phyloP scores from a whole-genome alignment of 2,329 filamentous ascomycete genomes.

The Colletotrichum eremochloae region DNA sequence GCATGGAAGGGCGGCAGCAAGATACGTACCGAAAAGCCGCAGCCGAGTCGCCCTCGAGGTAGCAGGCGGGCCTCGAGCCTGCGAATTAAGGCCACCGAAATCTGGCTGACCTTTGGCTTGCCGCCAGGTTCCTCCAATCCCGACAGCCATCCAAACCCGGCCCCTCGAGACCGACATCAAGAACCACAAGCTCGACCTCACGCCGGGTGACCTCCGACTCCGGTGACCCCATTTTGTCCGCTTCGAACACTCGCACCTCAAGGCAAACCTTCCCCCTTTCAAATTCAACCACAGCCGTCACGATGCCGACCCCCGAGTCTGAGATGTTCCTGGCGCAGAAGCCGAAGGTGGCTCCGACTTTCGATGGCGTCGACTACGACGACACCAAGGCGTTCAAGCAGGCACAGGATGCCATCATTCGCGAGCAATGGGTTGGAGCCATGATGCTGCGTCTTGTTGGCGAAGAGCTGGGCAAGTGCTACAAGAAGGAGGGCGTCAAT shows the following conservation, averaged over 20 bases:
- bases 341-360: conserved; percentile 84
- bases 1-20: neutral
- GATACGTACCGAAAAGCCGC: conserved; percentile 35
- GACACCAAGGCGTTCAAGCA: conserved; percentile 85
- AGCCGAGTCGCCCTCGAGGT: conserved; percentile 10
- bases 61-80: conserved; percentile 24
- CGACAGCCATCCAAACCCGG: conserved; percentile 27
- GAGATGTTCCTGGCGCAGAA: conserved; percentile 86
- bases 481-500: conserved; percentile 86
- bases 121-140: conserved; percentile 33
- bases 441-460: conserved; percentile 90
- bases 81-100: conserved; percentile 39
- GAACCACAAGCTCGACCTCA: conserved; percentile 34
- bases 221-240: conserved; percentile 27
- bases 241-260: conserved; percentile 3
- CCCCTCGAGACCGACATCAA: conserved; percentile 30
- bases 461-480: conserved; percentile 89
- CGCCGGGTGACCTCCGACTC: conserved; percentile 14
- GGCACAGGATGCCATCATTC: conserved; percentile 84
- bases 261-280: neutral
- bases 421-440: conserved; percentile 89
- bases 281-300: conserved; percentile 42
- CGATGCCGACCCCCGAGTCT: conserved; percentile 88
- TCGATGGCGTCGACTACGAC: conserved; percentile 89
- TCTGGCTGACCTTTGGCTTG: conserved; percentile 36